Evolutionary conservation across 345 rosid species (phyloP), one percentile per base, ranked within the genome.

Genomic region (Lepidium africanum): DNA sequence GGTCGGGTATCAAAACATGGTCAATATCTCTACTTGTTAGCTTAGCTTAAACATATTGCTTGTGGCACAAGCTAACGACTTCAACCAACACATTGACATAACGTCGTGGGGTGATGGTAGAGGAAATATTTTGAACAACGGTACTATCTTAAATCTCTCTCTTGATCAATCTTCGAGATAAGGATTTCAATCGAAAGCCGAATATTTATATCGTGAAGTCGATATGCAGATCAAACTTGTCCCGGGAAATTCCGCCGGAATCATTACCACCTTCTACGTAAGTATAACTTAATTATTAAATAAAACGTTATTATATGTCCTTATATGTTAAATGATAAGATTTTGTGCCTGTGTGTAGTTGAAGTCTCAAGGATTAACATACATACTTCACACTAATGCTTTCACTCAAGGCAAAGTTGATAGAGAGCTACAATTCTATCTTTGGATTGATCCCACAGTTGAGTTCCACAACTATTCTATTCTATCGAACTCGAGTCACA

Each of bases 381-480:
- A 84, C 53, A 84, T 78, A 42, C 63, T 87, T 25, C 96, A 89
- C 63, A 89, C 91, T 9, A 86, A 89, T 45, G 80, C 86, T 40
- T 89, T 68, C 36, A 85, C 80, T 50, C 83, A 85, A 75, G 92
- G 92, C 14, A 80, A 85, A 70, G 92, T 90, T 60, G 71, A 81
- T 33, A 83, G 83, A 67, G 90, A 89, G 64, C 90, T 86, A 51
- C 96, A 89, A 36, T 89, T 86, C 71, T 82, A 83, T 60, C 81
- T 89, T 15, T 88, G 87, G 89, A 84, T 86, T 16, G 88, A 88
- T 53, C 96, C 91, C 0, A 84, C 85, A 0, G 72, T 79, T 32
- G 79, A 82, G 49, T 89, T 85, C 63, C 92, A 86, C 74, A 89
- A 86, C n/a, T 89, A 89, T 32, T 81, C 92, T 27, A 78, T 85